A percentile compares a stretch with the other conserved stretches of the same genome.
phyloP scores from a whole-genome alignment of 345 rosid genomes.

The Trapa bicornis region DNA sequence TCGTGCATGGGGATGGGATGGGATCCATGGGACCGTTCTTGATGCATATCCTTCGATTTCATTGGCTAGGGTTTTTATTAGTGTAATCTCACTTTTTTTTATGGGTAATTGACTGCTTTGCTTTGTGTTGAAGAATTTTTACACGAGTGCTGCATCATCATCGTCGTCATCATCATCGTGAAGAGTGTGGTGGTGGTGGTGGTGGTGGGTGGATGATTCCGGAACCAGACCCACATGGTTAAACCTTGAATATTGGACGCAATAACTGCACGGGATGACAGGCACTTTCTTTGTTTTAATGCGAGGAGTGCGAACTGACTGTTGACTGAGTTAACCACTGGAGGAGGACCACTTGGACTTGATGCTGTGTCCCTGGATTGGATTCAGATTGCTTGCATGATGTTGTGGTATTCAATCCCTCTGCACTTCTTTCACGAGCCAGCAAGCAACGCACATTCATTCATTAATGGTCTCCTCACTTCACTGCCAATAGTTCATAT shows the following conservation, averaged over 20 bases:
- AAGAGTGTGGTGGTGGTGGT: no score
- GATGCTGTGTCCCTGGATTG: no score
- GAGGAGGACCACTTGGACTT: neutral
- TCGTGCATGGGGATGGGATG: neutral
- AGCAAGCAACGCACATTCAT: no score
- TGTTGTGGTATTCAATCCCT: neutral
- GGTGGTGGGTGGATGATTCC: no score
- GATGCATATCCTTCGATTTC: neutral
- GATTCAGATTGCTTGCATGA: neutral
- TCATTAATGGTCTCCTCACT: no score
- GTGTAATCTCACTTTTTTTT: neutral
- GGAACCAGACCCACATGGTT: no score
- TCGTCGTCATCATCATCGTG: no score
- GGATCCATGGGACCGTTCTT: neutral
- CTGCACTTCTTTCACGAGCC: neutral
- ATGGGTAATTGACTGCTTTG: neutral
- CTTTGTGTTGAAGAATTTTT: no score
- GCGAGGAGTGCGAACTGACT: neutral
- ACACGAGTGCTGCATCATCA: no score
- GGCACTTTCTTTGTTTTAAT: neutral
- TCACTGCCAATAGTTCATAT: neutral
- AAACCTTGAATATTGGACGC: neutral
- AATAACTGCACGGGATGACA: neutral
- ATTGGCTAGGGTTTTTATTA: no score
- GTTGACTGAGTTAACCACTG: neutral